These are phyloP conservation scores for Aspergillus chevalieri DNA, from an alignment of 2,329 filamentous ascomycete species.

Conservation along the genomic window DNA sequence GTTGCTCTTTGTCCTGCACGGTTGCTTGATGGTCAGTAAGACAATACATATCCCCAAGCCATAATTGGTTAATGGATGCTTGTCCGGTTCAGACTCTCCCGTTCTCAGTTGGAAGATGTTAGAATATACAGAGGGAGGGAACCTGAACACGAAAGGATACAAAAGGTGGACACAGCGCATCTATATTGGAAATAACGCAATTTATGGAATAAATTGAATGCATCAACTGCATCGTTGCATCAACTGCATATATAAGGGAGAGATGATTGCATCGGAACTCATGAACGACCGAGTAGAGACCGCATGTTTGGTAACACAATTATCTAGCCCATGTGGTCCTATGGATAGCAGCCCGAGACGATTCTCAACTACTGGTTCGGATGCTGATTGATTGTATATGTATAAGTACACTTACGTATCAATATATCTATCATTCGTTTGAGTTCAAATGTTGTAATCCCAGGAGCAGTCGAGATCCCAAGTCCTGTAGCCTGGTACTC, in stretches of 20 bases:
- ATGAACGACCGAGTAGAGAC: no score
- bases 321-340: not conserved
- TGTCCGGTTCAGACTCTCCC: slow-evolving; percentile 3
- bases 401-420: not conserved
- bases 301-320: not conserved
- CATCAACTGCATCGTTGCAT: not conserved
- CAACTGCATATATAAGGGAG: not conserved
- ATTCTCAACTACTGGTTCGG: not conserved
- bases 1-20: slow-evolving; percentile 76
- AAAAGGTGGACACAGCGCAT: slow-evolving; percentile 8
- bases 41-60: slow-evolving; percentile 92
- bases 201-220: slow-evolving; percentile 1
- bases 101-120: slow-evolving; percentile 12
- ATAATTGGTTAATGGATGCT: slow-evolving; percentile 19
- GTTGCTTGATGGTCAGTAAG: slow-evolving; percentile 92
- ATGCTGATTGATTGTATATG: not conserved
- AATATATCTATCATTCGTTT: not conserved
- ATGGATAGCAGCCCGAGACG: not conserved
- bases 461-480: no score
- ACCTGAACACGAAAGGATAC: slow-evolving; percentile 12
- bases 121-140: slow-evolving; percentile 7
- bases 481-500: no score
- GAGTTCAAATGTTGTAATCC: not conserved
- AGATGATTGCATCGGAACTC: not conserved
- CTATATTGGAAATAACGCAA: slow-evolving; percentile 10